These are phyloP conservation scores for Fraxinus quadrangulata DNA, from an alignment of 257 asterid species.

Conservation along the genomic window DNA sequence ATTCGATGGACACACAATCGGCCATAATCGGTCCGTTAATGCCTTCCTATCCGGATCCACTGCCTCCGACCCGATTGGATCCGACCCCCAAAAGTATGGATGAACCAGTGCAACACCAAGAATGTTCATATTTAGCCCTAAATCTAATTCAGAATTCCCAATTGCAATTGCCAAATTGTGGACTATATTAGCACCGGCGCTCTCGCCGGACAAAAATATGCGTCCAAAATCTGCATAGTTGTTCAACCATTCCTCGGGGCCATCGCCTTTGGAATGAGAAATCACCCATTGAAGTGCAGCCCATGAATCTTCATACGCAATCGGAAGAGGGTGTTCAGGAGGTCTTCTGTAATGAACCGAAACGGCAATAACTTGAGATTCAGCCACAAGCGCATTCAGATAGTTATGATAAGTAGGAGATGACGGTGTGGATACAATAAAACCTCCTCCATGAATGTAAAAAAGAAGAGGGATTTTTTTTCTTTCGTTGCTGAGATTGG, in stretches of 20 bases:
- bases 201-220: constrained; percentile 40
- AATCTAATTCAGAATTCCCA: constrained; percentile 27
- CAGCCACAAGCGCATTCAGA: constrained; percentile 42
- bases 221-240: constrained; percentile 35
- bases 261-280: constrained; percentile 33
- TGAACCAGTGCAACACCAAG: constrained; percentile 35
- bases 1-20: constrained; percentile 30
- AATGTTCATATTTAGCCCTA: constrained; percentile 30
- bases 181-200: constrained; percentile 46
- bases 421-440: constrained; percentile 41
- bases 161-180: constrained; percentile 44
- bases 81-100: constrained; percentile 41
- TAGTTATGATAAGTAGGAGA: constrained; percentile 35
- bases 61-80: constrained; percentile 30
- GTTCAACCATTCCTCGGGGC: constrained; percentile 40
- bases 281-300: constrained; percentile 47
- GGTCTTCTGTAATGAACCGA: constrained; percentile 46
- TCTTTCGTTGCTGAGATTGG: constrained; percentile 27
- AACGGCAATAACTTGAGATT: constrained; percentile 43
- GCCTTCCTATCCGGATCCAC: constrained; percentile 24
- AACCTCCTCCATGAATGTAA: constrained; percentile 54
- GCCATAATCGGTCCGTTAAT: constrained; percentile 24
- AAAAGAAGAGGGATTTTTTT: constrained; percentile 44
- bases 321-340: constrained; percentile 47
- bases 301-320: constrained; percentile 44